Evolutionary conservation across 2,329 filamentous ascomycete species (phyloP), one percentile per base, ranked within the genome.

Genomic region (Rhynchosporium secalis): DNA sequence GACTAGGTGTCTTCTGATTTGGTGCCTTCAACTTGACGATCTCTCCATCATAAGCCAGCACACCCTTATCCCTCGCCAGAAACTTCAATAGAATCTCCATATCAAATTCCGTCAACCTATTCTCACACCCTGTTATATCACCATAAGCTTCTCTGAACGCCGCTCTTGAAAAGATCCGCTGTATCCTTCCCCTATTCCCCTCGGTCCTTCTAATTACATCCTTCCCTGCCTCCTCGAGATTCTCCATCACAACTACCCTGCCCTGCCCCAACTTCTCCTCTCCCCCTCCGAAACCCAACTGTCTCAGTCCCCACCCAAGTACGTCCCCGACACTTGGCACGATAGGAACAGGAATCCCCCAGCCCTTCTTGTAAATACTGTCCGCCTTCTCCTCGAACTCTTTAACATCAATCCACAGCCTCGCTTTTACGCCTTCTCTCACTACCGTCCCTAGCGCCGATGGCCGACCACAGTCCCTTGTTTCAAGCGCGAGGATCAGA

Each of bases 391-490:
- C 73, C 59, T 89, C 75, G 70, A 96, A 99, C 9, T 89, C 82
- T 13, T 83, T 77, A 10, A 94, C 71, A 0, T 89, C 85, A 12
- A 96, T 79, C 75, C 96, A 83, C 49, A 89, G 86, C 52, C 82
- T 86, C 48, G 81, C 84, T 57, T 82, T 79, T 1, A 95, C 78
- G 0, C 90, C 90, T 70, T 98, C 94, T 36, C 78, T 77, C 55
- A 98, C 79, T 4, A 93, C 95, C 3, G 87, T 85, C 1, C 89
- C 89, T 0, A 99, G 79, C 3, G 90, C 91, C 9, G 94, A 81
- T 1, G 95, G 95, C 51, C 87, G 84, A 1, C 95, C 95, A 75
- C 86, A 93, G 70, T 94, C 87, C 49, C 86, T 86, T 55, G 83
- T 90, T 68, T 93, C 88, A 58, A 99, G 79, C 41, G 86, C 85